Conservation (phyloP, 305 asterid species). For the Withania somnifera region DNA sequence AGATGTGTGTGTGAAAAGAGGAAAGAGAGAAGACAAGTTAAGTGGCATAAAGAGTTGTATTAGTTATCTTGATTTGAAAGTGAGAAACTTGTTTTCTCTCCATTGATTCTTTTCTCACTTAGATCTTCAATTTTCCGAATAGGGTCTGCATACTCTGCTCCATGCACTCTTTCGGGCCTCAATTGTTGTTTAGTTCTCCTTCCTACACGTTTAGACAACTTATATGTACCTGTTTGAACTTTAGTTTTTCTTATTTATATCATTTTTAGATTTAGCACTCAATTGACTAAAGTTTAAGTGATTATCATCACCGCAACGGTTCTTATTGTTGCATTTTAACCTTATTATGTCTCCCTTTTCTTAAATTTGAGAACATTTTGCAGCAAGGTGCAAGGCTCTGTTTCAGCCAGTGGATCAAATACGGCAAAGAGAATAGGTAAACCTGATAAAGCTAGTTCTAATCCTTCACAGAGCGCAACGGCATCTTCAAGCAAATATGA, state of each 20-base stretch:
- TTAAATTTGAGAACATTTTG: neutral
- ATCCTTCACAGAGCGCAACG: conserved; percentile 29
- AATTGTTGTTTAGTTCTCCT: neutral
- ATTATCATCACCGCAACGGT: neutral
- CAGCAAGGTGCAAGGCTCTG: conserved; percentile 49
- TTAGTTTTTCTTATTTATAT: neutral
- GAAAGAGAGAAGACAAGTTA: neutral
- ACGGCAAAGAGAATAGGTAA: conserved; percentile 20
- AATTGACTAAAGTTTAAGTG: neutral
- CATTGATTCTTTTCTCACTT: neutral
- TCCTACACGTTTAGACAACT: neutral
- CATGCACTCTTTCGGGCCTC: neutral
- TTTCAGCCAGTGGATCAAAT: conserved; percentile 33
- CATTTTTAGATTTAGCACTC: neutral
- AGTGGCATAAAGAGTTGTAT: neutral
- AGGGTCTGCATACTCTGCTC: neutral
- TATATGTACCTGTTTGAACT: neutral
- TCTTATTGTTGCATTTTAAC: neutral
- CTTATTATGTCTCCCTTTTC: neutral
- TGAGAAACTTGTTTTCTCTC: neutral
- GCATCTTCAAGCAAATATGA: conserved; percentile 35
- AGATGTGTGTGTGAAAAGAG: neutral
- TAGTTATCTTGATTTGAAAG: neutral
- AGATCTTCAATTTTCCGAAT: neutral
- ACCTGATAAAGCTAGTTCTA: conserved; percentile 34